Conservation (phyloP, 1,284 basidiomycete species). For the Trichosporon sp. region DNA sequence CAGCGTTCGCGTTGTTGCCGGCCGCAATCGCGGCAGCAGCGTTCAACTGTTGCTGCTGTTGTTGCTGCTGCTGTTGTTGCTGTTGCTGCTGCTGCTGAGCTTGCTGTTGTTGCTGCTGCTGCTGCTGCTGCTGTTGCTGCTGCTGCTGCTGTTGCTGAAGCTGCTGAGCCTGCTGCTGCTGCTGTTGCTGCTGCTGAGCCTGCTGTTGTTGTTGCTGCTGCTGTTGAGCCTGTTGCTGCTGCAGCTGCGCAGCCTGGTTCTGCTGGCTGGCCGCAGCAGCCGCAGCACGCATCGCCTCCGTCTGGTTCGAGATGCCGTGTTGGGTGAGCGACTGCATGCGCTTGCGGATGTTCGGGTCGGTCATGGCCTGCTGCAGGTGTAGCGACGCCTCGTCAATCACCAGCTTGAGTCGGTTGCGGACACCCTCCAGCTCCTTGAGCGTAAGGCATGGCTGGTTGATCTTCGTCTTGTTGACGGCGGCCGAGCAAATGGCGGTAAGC, state of each 20-base stretch:
- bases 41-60: slow-evolving; percentile 1
- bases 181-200: neutral
- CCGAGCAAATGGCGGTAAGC: slow-evolving; percentile 12
- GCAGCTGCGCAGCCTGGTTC: neutral
- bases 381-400: slow-evolving; percentile 8
- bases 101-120: neutral
- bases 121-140: neutral
- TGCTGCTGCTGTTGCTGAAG: no score
- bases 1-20: neutral
- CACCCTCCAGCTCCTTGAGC: slow-evolving; percentile 17
- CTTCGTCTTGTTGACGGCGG: slow-evolving; percentile 14
- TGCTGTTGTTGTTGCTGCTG: no score
- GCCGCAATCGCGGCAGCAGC: neutral
- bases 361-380: slow-evolving; percentile 14
- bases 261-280: neutral
- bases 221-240: neutral
- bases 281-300: neutral
- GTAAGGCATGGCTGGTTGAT: slow-evolving; percentile 13
- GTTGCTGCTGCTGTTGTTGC: neutral
- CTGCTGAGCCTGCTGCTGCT: neutral
- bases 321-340: slow-evolving; percentile 15
- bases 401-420: slow-evolving; percentile 9
- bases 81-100: neutral
- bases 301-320: slow-evolving; percentile 6
- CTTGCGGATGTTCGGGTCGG: slow-evolving; percentile 9